phyloP scores from a whole-genome alignment of 106 monocot species.

The Triglochin maritima region DNA sequence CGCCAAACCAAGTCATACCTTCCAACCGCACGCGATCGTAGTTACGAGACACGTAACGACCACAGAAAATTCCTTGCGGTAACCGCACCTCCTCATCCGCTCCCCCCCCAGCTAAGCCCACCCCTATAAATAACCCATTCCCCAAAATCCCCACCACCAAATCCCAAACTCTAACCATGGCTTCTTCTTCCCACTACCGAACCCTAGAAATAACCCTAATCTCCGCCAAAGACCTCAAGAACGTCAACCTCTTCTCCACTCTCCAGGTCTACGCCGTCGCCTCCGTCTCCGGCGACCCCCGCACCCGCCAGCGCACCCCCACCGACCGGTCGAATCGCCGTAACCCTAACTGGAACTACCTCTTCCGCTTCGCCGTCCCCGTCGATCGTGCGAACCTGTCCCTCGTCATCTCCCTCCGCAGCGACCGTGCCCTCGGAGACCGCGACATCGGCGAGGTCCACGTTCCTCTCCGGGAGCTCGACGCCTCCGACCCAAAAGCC shows the following conservation, averaged over 20 bases:
- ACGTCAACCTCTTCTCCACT: slow-evolving; percentile 53
- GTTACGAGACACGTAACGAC: too few species aligned
- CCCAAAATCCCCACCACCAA: too few species aligned
- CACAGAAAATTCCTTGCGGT: too few species aligned
- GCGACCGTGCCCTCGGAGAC: slow-evolving; percentile 52
- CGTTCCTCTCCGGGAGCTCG: slow-evolving; percentile 53
- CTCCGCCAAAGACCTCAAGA: slow-evolving; percentile 72
- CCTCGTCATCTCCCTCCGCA: slow-evolving; percentile 44
- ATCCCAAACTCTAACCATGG: too few species aligned
- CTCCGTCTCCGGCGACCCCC: slow-evolving; percentile 42
- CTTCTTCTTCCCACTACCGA: slow-evolving; percentile 3
- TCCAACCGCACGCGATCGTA: too few species aligned
- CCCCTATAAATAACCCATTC: too few species aligned
- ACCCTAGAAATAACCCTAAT: slow-evolving; percentile 60
- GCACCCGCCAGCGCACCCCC: slow-evolving; percentile 39
- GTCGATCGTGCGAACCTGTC: slow-evolving; percentile 1
- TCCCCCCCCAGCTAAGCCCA: too few species aligned
- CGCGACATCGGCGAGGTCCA: slow-evolving; percentile 85
- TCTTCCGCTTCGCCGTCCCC: slow-evolving; percentile 46
- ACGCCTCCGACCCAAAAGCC: slow-evolving; percentile 6
- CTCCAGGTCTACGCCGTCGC: slow-evolving; percentile 75
- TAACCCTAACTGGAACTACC: slow-evolving; percentile 69
- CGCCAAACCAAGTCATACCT: too few species aligned
- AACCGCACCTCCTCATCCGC: too few species aligned
- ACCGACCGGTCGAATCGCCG: slow-evolving; percentile 34